These are phyloP conservation scores for Parastagonospora nodorum DNA, from an alignment of 2,329 filamentous ascomycete genomes.

Conservation along the genomic window DNA sequence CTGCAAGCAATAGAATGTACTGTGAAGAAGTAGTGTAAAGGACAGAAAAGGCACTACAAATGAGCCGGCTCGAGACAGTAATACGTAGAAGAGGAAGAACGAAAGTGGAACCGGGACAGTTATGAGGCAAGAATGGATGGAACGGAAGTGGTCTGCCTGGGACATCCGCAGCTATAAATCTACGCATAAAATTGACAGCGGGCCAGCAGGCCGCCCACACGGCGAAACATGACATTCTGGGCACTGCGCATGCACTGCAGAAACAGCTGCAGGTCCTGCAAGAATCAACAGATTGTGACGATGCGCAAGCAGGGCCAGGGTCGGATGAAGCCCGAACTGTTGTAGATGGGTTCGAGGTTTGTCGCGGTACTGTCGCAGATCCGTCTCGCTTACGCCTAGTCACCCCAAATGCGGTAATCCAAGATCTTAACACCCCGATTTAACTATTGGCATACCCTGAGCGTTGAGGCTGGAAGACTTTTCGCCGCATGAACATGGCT, in stretches of 20 bases:
- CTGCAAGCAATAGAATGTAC: slow-evolving; percentile 41
- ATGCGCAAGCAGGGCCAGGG: slow-evolving; percentile 23
- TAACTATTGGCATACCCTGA: slow-evolving; percentile 29
- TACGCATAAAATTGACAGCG: slow-evolving; percentile 46
- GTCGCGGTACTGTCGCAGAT: slow-evolving; percentile 45
- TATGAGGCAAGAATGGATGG: slow-evolving; percentile 36
- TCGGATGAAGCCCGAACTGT: slow-evolving; percentile 38
- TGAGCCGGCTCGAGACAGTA: slow-evolving; percentile 46
- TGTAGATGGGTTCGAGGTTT: slow-evolving; percentile 37
- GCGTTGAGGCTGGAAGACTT: slow-evolving; percentile 26
- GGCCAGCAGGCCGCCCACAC: slow-evolving; percentile 30
- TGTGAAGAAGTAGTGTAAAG: slow-evolving; percentile 28
- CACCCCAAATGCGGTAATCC: slow-evolving; percentile 25
- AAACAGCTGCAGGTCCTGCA: slow-evolving; percentile 31
- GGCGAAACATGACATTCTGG: slow-evolving; percentile 46
- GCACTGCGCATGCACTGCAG: slow-evolving; percentile 36
- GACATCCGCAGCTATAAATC: slow-evolving; percentile 43
- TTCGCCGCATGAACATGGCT: slow-evolving; percentile 34
- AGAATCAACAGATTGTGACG: slow-evolving; percentile 37
- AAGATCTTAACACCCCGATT: slow-evolving; percentile 17
- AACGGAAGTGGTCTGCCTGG: slow-evolving; percentile 32
- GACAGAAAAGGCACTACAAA: slow-evolving; percentile 46
- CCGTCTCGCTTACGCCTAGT: slow-evolving; percentile 40
- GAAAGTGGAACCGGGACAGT: slow-evolving; percentile 42
- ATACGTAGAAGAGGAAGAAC: slow-evolving; percentile 36